Base-by-base conservation (phyloP, 192 early-diverging fungal species). In the Coemansia sp. region DNA sequence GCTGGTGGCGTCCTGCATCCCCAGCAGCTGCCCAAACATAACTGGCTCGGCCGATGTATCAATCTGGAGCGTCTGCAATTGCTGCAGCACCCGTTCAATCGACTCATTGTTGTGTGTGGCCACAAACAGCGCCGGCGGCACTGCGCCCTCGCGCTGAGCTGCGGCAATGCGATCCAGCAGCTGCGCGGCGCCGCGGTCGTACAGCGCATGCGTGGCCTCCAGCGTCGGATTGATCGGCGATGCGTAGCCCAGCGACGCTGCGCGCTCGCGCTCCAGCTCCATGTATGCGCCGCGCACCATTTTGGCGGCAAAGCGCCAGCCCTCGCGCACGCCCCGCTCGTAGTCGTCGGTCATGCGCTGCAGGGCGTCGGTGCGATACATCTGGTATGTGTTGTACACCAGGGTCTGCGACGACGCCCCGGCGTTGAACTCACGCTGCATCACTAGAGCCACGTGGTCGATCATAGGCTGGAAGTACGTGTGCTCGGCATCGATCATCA, bases 361-460 rank as follows among this genome's bases (percentile, higher is more conserved):
- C 37, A 80, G 66, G 3, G 88, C 83, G 61, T 85, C 86, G 65
- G 86, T 86, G 43, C 91, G 84, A 79, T 98, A 98, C 92, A 96
- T 94, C 84, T 98, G 96, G 73, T 92, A 93, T 7, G 96, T 98
- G 83, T 96, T 96, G 86, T 87, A 96, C 41, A 96, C 82, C 17
- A 93, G 79, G 6, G 92, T 90, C 48, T 75, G 72, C 71, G 72
- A 5, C 58, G 43, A 4, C 56, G 50, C 51, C 62, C 60, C 41
- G 41, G 41, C 1, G 79, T 98, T 96, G 82, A 86, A 93, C 65
- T 84, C 79, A 49, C 79, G 70, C 71, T 86, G 85, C 45, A 98
- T 70, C 15, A 82, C 76, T 32, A 92, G 69, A 8, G 89, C 90
- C 8, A 93, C 83, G 58, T 88, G 87, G 78, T 98, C 94, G 70